These are phyloP conservation scores for Schizophyllum amplum DNA, from an alignment of 1,284 basidiomycete genomes.

Conservation along the genomic window DNA sequence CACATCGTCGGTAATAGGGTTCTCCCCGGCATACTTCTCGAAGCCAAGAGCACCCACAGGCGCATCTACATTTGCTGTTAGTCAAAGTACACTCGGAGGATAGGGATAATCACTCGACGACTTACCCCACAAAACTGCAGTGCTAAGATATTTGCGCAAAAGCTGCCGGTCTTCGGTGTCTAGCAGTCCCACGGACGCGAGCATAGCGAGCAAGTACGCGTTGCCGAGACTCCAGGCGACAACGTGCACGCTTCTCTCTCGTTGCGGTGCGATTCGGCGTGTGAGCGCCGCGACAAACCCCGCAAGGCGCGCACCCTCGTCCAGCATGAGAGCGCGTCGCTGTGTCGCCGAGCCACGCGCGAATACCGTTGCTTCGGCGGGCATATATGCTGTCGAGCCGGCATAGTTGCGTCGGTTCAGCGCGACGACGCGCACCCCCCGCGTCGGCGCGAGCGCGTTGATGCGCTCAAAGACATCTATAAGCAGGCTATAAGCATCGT, in stretches of 20 bases:
- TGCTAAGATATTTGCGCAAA: not conserved
- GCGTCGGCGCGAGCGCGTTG: conserved; percentile 7
- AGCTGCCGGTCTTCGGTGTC: not conserved
- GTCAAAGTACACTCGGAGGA: too few species aligned
- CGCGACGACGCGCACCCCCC: conserved; percentile 18
- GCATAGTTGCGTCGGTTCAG: conserved; percentile 17
- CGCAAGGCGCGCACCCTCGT: not conserved
- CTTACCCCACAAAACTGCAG: not conserved
- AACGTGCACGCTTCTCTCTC: not conserved
- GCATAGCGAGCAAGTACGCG: not conserved
- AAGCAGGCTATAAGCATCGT: not conserved
- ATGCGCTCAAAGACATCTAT: conserved; percentile 14
- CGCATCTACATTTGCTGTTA: not conserved
- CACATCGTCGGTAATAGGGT: not conserved
- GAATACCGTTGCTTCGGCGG: not conserved
- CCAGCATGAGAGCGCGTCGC: not conserved
- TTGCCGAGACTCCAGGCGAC: not conserved
- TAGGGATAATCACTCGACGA: too few species aligned
- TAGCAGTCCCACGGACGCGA: not conserved
- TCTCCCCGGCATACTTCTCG: not conserved
- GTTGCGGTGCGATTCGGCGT: not conserved
- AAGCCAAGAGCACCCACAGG: not conserved
- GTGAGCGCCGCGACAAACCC: not conserved
- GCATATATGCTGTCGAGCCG: conserved; percentile 11
- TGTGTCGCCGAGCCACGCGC: not conserved